A percentile compares a stretch with the other conserved stretches of the same genome.
Evolutionary conservation across 2,329 filamentous ascomycete genomes (phyloP).

Genomic region (Pezicula radicicola): DNA sequence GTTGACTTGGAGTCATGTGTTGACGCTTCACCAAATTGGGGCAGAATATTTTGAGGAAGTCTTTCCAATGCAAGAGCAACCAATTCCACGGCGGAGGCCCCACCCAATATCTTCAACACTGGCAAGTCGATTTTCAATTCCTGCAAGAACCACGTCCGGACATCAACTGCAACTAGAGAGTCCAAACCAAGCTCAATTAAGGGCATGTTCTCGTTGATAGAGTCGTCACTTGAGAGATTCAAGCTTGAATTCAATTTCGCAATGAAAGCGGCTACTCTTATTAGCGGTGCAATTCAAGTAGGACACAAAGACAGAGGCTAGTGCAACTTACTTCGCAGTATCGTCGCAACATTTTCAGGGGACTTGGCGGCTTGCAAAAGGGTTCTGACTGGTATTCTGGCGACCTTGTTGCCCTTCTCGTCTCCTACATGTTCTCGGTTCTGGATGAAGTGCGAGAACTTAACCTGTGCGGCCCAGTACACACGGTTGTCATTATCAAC

Average conservation of each 20-base stretch:
- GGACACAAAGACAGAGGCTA: neutral
- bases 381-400: neutral
- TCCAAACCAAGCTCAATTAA: constrained; percentile 30
- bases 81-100: constrained; percentile 19
- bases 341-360: neutral
- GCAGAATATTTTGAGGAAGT: neutral
- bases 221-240: neutral
- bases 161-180: constrained; percentile 5
- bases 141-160: constrained; percentile 42
- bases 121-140: constrained; percentile 40
- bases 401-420: neutral
- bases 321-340: neutral
- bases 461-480: neutral
- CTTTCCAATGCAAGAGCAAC: neutral
- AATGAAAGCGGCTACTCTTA: neutral
- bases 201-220: constrained; percentile 10
- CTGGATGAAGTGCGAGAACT: neutral
- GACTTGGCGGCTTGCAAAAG: neutral
- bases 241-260: neutral
- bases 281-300: neutral
- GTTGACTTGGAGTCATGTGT: neutral
- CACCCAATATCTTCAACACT: constrained; percentile 41
- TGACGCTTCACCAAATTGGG: neutral
- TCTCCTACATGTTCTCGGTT: neutral
- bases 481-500: neutral